These are phyloP conservation scores for Paxillus ammoniavirescens DNA, from an alignment of 768 basidiomycete genomes.

Conservation along the genomic window DNA sequence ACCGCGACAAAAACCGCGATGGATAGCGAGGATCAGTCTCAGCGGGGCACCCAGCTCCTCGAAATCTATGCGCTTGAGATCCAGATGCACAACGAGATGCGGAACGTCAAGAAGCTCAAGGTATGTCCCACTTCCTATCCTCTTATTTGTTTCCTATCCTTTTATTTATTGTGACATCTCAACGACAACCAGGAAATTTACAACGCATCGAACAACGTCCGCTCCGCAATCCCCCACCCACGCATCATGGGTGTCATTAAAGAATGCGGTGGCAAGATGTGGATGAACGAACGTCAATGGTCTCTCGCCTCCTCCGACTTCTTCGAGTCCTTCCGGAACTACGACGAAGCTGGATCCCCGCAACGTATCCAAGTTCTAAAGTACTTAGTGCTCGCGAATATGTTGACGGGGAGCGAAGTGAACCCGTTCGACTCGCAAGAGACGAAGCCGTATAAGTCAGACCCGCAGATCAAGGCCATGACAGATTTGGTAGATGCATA, in stretches of 20 bases:
- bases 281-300: constrained; percentile 99
- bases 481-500: constrained; percentile 96
- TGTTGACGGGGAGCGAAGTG: constrained; percentile 97
- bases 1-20: constrained; percentile 55
- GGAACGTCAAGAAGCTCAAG: constrained; percentile 95
- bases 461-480: constrained; percentile 97
- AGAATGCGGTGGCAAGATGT: constrained; percentile 99
- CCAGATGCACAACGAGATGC: constrained; percentile 97
- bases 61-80: constrained; percentile 99
- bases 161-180: not conserved
- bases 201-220: constrained; percentile 88
- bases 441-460: constrained; percentile 96
- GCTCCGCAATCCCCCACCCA: constrained; percentile 96
- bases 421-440: constrained; percentile 99
- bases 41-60: constrained; percentile 89
- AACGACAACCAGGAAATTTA: constrained; percentile 83
- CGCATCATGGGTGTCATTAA: constrained; percentile 99
- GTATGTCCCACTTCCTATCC: constrained; percentile 36
- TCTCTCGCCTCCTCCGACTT: constrained; percentile 96
- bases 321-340: constrained; percentile 98
- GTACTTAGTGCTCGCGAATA: constrained; percentile 95
- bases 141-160: not conserved
- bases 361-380: constrained; percentile 98
- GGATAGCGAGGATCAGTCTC: constrained; percentile 82
- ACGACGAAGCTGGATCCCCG: constrained; percentile 96